Base-by-base conservation (phyloP, 345 rosid genomes). In the Gossypium thurberi region DNA sequence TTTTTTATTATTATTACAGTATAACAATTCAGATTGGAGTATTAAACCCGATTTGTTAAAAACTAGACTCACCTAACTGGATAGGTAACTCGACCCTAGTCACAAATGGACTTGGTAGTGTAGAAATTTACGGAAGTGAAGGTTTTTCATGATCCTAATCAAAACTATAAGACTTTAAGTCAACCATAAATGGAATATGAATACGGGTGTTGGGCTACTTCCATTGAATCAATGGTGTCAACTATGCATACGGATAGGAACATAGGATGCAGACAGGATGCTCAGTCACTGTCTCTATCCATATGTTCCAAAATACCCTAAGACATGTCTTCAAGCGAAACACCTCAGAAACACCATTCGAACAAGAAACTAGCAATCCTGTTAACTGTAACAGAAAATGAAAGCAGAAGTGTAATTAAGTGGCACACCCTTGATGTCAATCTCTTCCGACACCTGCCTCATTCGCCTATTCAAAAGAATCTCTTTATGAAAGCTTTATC, bases 201-300 rank as follows among this genome's bases (percentile, higher is more conserved):
- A 20, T 21, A 26, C 6, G 42, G 65, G 48, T 20, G 17, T 67
- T 63, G 17, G 55, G 60, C 46, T 46, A 18, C 2, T 59, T 73
- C 55, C 68, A 44, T 70, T 65, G 46, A 15, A 65, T 66, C 26
- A 28, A 46, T 74, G 77, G 73, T 26, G 7, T 18, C 33, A 10
- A 76, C 75, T 72, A 66, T 61, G 72, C 63, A 50, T 20, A 10
- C 4, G 1, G 17, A 47, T 47, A 47, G 12, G 51, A 47, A 12
- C 51, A 47, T 12, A 12, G 6, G 73, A 78, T 60, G 52, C 55
- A 67, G 70, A 75, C 57, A 40, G 18, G 37, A 56, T 53, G 65
- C 60, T 53, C 17, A 7, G 71, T 61, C 78, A 37, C 75, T 75
- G 42, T 77, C 78, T 63, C 64, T 21, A 75, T 79, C 83, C 76